Conservation (phyloP, 2,329 filamentous ascomycete species). For the Apiospora aurea region DNA sequence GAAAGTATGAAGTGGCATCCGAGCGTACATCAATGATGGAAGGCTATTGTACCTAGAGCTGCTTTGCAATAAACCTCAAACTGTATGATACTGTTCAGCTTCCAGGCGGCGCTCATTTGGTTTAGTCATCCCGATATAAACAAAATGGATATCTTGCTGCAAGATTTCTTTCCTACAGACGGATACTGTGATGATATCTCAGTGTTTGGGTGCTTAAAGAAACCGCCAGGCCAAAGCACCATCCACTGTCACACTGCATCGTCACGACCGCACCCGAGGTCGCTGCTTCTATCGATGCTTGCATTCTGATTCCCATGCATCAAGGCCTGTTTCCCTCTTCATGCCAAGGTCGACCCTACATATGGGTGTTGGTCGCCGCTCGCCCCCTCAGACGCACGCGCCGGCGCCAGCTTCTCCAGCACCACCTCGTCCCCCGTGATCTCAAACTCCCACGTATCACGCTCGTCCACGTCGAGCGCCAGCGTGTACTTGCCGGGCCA, state of each 20-base stretch:
- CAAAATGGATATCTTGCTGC: neutral
- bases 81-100: neutral
- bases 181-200: neutral
- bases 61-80: neutral
- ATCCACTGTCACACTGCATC: neutral
- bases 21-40: neutral
- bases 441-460: conserved; percentile 1
- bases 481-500: conserved; percentile 16
- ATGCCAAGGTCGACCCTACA: too few relatives aligned
- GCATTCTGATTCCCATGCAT: neutral
- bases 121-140: too few relatives aligned
- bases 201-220: too few relatives aligned
- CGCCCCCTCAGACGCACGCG: neutral
- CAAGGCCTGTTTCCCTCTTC: too few relatives aligned
- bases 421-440: conserved; percentile 16
- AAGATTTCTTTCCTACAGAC: neutral
- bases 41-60: neutral
- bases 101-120: neutral
- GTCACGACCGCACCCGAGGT: neutral
- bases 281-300: neutral
- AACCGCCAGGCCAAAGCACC: too few relatives aligned
- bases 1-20: neutral
- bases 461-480: conserved; percentile 16
- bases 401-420: conserved; percentile 28
- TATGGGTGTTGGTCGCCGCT: neutral